These are phyloP conservation scores for Aotearoamyces nothofagi DNA, from an alignment of 2,329 filamentous ascomycete species.

Conservation along the genomic window DNA sequence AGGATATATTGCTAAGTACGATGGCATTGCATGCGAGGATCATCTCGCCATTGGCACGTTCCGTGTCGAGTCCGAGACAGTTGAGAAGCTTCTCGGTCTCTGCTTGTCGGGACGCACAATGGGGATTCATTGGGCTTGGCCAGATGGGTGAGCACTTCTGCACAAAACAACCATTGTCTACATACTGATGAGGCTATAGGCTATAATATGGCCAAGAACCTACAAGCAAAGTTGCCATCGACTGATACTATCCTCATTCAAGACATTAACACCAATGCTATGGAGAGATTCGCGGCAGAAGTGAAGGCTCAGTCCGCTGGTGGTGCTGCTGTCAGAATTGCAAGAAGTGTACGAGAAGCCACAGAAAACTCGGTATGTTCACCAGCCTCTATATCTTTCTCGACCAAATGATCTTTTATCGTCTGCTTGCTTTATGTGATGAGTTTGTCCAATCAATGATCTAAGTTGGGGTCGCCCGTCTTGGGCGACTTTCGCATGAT, in stretches of 20 bases:
- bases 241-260: constrained; percentile 48
- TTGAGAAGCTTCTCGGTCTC: constrained; percentile 29
- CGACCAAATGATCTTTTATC: too few relatives aligned
- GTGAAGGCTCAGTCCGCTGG: constrained; percentile 18
- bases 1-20: too few relatives aligned
- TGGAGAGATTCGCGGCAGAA: constrained; percentile 41
- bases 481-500: constrained; percentile 40
- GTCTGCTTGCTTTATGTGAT: constrained; percentile 25
- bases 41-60: too few relatives aligned
- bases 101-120: constrained; percentile 28
- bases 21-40: too few relatives aligned
- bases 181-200: constrained; percentile 26
- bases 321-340: constrained; percentile 36
- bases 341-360: constrained; percentile 41
- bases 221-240: constrained; percentile 47
- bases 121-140: constrained; percentile 43
- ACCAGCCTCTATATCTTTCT: too few relatives aligned
- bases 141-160: constrained; percentile 35
- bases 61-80: too few relatives aligned
- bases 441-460: constrained; percentile 46
- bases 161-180: constrained; percentile 5
- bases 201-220: constrained; percentile 58
- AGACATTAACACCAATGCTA: constrained; percentile 45
- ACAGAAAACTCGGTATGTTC: constrained; percentile 50
- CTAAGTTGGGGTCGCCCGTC: constrained; percentile 53